These are phyloP conservation scores for Aspergillus steynii DNA, from an alignment of 495 filamentous ascomycete genomes.

Conservation along the genomic window DNA sequence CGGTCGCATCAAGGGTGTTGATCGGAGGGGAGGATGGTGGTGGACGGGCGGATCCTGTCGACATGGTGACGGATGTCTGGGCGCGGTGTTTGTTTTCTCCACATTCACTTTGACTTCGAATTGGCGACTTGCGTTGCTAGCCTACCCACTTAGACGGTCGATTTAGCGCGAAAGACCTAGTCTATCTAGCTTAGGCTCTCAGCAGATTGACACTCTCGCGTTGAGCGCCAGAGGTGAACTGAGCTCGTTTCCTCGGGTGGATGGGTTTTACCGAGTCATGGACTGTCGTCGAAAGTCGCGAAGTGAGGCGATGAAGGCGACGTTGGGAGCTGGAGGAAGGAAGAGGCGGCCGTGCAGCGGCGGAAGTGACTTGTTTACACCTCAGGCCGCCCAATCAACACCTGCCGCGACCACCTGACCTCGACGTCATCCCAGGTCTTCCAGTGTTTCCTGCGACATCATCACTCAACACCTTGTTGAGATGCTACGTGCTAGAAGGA, in stretches of 20 bases:
- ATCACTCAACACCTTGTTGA: too few species aligned
- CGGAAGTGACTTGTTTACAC: not conserved
- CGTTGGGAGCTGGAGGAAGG: not conserved
- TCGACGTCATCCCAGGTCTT: not conserved
- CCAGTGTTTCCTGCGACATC: too few species aligned
- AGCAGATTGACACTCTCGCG: not conserved
- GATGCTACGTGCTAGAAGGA: too few species aligned
- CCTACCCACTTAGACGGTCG: constrained; percentile 19
- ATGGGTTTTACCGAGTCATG: not conserved
- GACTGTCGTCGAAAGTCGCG: not conserved
- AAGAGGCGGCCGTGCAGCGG: not conserved
- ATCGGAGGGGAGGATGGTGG: constrained; percentile 19
- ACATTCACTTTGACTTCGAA: constrained; percentile 20
- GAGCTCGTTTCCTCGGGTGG: not conserved
- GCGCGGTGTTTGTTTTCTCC: constrained; percentile 36
- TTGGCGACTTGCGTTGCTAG: constrained; percentile 9
- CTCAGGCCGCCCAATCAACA: constrained; percentile 1
- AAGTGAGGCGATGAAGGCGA: not conserved
- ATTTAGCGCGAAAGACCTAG: constrained; percentile 11
- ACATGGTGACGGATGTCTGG: constrained; percentile 38
- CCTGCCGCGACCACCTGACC: not conserved
- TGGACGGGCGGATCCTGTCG: constrained; percentile 31
- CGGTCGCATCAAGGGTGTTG: constrained; percentile 20
- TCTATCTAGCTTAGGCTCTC: not conserved
- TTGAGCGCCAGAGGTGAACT: not conserved